Percentiles rank a stretch among this genome's conserved stretches.
phyloP scores from a whole-genome alignment of 176 grass and related monocot genomes.

The Areca catechu region DNA sequence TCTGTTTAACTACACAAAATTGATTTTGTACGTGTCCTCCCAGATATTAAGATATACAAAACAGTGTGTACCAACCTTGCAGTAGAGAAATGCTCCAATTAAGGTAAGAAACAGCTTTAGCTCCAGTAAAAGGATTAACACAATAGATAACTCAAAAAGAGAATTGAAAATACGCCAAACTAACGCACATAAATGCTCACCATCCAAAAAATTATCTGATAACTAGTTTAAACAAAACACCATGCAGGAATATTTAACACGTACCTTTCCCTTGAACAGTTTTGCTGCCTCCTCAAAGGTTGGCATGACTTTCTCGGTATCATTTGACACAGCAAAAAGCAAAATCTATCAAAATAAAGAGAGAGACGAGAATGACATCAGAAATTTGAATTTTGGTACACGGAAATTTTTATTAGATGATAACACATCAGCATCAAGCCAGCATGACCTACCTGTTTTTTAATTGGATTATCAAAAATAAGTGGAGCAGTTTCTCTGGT shows the following conservation, averaged over 20 bases:
- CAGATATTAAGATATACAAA: neutral
- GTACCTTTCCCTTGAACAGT: constrained; percentile 84
- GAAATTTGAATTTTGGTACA: too few relatives aligned
- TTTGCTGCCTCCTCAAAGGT: constrained; percentile 79
- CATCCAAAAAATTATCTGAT: too few relatives aligned
- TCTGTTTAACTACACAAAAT: too few relatives aligned
- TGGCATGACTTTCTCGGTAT: constrained; percentile 43
- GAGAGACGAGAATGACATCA: constrained; percentile 4
- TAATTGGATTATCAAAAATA: constrained; percentile 89
- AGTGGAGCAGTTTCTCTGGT: constrained; percentile 61
- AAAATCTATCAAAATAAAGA: constrained; percentile 43
- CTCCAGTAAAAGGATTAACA: too few relatives aligned
- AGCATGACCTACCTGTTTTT: constrained; percentile 57
- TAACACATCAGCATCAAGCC: neutral
- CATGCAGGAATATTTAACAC: neutral
- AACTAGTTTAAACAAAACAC: too few relatives aligned
- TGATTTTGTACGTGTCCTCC: neutral
- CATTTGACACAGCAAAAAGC: constrained; percentile 70
- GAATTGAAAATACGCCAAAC: too few relatives aligned
- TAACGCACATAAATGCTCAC: too few relatives aligned
- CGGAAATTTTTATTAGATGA: too few relatives aligned
- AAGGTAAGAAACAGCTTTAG: too few relatives aligned
- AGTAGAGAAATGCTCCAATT: too few relatives aligned
- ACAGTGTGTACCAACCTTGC: too few relatives aligned
- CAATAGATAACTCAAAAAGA: too few relatives aligned